phyloP scores from a whole-genome alignment of 140 eudicot genomes.

The Erigeron philadelphicus region DNA sequence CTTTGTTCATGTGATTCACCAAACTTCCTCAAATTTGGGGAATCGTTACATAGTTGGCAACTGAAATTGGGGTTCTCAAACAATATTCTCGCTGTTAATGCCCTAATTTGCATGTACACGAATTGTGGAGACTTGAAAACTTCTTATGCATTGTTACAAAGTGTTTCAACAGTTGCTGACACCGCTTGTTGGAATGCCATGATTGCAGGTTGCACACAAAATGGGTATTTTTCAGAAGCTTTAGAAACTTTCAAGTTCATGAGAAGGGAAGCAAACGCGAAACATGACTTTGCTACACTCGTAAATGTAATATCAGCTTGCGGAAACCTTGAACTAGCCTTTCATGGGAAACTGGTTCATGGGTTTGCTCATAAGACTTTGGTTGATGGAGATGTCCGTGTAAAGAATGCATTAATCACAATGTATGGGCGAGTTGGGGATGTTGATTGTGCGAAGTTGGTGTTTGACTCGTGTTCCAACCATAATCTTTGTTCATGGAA shows the following conservation, averaged over 20 bases:
- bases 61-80: slow-evolving; percentile 47
- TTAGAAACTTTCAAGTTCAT: slow-evolving; percentile 38
- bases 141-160: slow-evolving; percentile 19
- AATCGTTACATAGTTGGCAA: slow-evolving; percentile 51
- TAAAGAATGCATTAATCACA: slow-evolving; percentile 42
- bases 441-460: slow-evolving; percentile 31
- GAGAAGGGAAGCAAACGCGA: slow-evolving; percentile 34
- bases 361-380: slow-evolving; percentile 43
- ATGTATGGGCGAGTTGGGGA: slow-evolving; percentile 51
- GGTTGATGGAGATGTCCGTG: slow-evolving; percentile 30
- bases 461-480: slow-evolving; percentile 29
- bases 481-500: slow-evolving; percentile 60
- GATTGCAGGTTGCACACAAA: slow-evolving; percentile 47
- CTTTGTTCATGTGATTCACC: slow-evolving; percentile 53
- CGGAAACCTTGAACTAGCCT: slow-evolving; percentile 38
- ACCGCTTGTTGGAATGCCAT: slow-evolving; percentile 48
- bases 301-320: slow-evolving; percentile 44
- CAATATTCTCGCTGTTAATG: slow-evolving; percentile 38
- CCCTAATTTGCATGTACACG: slow-evolving; percentile 61
- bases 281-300: slow-evolving; percentile 40
- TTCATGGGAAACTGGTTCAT: slow-evolving; percentile 39
- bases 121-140: slow-evolving; percentile 46
- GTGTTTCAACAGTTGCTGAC: slow-evolving; percentile 26
- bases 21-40: slow-evolving; percentile 42
- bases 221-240: slow-evolving; percentile 44